These are phyloP conservation scores for Leccinum solheimii DNA, from an alignment of 1,284 basidiomycete genomes.

Conservation along the genomic window DNA sequence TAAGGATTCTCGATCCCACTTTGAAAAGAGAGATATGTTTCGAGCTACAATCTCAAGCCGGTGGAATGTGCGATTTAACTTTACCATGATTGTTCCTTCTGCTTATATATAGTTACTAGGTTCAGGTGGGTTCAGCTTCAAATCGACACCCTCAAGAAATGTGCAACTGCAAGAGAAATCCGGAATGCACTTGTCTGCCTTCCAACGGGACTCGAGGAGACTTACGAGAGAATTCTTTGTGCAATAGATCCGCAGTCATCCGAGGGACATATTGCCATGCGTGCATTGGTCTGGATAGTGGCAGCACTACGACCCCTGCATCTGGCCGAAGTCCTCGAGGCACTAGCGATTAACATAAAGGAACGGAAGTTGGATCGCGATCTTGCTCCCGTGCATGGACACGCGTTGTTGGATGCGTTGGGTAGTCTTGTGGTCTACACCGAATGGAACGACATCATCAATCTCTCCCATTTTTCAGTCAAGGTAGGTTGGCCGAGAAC, in stretches of 20 bases:
- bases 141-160: constrained; percentile 11
- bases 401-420: constrained; percentile 9
- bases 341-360: constrained; percentile 8
- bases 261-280: background rate
- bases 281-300: constrained; percentile 11
- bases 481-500: constrained; percentile 4
- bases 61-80: constrained; percentile 7
- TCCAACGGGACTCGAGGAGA: constrained; percentile 7
- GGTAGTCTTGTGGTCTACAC: constrained; percentile 16
- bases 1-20: background rate
- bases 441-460: constrained; percentile 7
- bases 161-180: constrained; percentile 2
- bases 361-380: background rate
- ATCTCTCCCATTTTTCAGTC: constrained; percentile 20
- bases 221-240: constrained; percentile 9
- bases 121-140: constrained; percentile 13
- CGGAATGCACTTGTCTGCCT: constrained; percentile 1
- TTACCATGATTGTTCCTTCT: background rate
- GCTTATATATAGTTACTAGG: background rate
- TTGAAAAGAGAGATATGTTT: constrained; percentile 1
- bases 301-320: background rate
- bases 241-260: background rate
- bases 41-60: background rate
- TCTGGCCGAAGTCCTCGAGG: constrained; percentile 11
- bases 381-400: background rate